Conservation (phyloP, 345 rosid genomes). For the Camelina hispida region DNA sequence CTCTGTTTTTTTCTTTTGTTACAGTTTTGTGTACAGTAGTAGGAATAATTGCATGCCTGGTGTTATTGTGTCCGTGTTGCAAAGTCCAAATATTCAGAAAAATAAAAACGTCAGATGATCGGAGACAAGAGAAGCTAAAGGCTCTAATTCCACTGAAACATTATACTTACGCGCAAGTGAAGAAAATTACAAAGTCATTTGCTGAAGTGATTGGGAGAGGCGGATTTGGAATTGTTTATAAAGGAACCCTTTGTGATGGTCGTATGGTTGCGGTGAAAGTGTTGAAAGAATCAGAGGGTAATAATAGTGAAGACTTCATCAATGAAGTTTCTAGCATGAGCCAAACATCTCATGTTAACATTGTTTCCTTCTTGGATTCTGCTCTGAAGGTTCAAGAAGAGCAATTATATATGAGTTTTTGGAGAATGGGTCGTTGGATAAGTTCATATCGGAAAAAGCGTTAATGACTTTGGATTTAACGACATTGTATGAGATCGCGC, state of each 20-base stretch:
- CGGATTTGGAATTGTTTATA: neutral
- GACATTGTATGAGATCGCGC: neutral
- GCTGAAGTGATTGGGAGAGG: neutral
- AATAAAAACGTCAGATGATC: neutral
- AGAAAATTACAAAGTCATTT: neutral
- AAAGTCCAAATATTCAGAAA: neutral
- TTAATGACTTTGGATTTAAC: neutral
- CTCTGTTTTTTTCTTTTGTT: neutral
- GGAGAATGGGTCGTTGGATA: neutral
- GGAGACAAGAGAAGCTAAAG: neutral
- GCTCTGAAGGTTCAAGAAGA: neutral
- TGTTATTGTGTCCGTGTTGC: neutral
- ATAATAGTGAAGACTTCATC: neutral
- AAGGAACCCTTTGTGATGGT: neutral
- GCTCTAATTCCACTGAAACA: neutral
- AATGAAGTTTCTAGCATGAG: slow-evolving; percentile 52
- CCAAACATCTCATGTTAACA: slow-evolving; percentile 30
- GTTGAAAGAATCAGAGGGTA: slow-evolving; percentile 24
- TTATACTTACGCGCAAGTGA: neutral
- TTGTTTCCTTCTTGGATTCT: neutral
- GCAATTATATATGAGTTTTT: neutral
- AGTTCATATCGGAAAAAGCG: neutral
- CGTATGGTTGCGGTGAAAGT: slow-evolving; percentile 37
- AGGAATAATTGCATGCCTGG: neutral
- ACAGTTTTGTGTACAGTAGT: neutral